A percentile compares a stretch with the other conserved stretches of the same genome.
Conservation (phyloP, 2,329 filamentous ascomycete species). For the Orbilia brochopaga region DNA sequence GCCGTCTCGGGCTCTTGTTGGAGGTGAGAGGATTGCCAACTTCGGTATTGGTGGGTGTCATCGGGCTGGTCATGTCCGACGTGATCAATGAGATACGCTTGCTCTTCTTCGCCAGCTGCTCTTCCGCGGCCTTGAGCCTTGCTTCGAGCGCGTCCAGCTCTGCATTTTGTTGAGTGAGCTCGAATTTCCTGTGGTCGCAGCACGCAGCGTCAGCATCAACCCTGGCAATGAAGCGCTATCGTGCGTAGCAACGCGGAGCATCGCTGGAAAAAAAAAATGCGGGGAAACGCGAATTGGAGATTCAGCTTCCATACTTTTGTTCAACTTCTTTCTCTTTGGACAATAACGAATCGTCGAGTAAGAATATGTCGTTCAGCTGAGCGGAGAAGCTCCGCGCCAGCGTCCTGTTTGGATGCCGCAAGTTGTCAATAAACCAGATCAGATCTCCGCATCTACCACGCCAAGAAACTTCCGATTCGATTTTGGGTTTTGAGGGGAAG, state of each 20-base stretch:
- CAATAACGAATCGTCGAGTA: slow-evolving; percentile 52
- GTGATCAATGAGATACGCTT: slow-evolving; percentile 36
- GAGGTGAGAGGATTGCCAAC: slow-evolving; percentile 35
- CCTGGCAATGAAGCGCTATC: neutral
- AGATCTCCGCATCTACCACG: slow-evolving; percentile 8
- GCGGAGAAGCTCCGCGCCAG: slow-evolving; percentile 55
- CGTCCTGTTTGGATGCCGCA: slow-evolving; percentile 46
- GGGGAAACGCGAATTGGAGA: neutral
- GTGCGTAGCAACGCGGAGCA: neutral
- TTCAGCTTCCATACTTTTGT: slow-evolving; percentile 52
- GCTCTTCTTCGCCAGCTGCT: slow-evolving; percentile 52
- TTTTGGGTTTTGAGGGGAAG: slow-evolving; percentile 9
- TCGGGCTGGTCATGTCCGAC: slow-evolving; percentile 21
- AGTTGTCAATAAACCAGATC: slow-evolving; percentile 28
- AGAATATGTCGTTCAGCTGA: slow-evolving; percentile 55
- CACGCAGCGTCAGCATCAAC: slow-evolving; percentile 3
- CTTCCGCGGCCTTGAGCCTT: slow-evolving; percentile 54
- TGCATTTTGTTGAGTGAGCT: slow-evolving; percentile 53
- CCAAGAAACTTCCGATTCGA: slow-evolving; percentile 27
- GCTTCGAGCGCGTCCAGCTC: slow-evolving; percentile 55
- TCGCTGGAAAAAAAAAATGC: neutral
- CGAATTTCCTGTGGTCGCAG: slow-evolving; percentile 52
- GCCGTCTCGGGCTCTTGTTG: slow-evolving; percentile 26
- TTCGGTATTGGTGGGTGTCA: slow-evolving; percentile 40
- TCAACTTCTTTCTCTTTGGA: slow-evolving; percentile 53